Conservation (phyloP, 768 basidiomycete species). For the Tricholoma sp. region DNA sequence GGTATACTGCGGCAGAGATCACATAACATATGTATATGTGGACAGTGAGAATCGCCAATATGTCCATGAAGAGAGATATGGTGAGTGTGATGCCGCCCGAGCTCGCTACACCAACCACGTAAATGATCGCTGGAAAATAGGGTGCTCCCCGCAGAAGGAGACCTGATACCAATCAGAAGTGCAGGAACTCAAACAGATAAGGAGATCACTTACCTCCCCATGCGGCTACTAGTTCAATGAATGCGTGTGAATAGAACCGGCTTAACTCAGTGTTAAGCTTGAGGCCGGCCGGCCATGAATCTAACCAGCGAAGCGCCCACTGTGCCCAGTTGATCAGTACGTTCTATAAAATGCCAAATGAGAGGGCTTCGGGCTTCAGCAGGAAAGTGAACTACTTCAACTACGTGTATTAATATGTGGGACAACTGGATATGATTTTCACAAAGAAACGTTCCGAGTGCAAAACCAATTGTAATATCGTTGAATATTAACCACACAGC, state of each 20-base stretch:
- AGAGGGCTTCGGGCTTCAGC: neutral
- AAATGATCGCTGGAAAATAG: slow-evolving; percentile 24
- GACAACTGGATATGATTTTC: slow-evolving; percentile 58
- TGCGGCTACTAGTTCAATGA: slow-evolving; percentile 55
- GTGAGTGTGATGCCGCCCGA: slow-evolving; percentile 58
- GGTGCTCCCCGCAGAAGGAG: slow-evolving; percentile 19
- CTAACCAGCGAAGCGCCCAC: slow-evolving; percentile 70
- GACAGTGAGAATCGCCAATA: slow-evolving; percentile 58
- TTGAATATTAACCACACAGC: slow-evolving; percentile 88
- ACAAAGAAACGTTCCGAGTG: slow-evolving; percentile 63
- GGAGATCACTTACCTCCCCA: slow-evolving; percentile 65
- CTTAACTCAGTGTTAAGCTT: slow-evolving; percentile 97
- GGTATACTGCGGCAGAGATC: slow-evolving; percentile 57
- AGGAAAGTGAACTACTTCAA: slow-evolving; percentile 32
- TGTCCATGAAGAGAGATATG: slow-evolving; percentile 61
- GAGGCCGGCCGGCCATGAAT: slow-evolving; percentile 93
- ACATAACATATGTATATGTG: slow-evolving; percentile 73
- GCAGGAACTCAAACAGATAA: neutral
- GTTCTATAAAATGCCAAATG: slow-evolving; percentile 16
- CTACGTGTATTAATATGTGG: slow-evolving; percentile 23
- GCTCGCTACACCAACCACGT: slow-evolving; percentile 33
- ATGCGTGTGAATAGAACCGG: slow-evolving; percentile 69
- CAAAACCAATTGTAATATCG: slow-evolving; percentile 81
- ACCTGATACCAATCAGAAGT: slow-evolving; percentile 11
- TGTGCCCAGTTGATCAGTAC: slow-evolving; percentile 46